Percentiles rank a stretch among this genome's conserved stretches.
These are phyloP conservation scores for Cryptosporidium meleagridis DNA, from an alignment of 169 alveolate genomes.

Conservation along the genomic window DNA sequence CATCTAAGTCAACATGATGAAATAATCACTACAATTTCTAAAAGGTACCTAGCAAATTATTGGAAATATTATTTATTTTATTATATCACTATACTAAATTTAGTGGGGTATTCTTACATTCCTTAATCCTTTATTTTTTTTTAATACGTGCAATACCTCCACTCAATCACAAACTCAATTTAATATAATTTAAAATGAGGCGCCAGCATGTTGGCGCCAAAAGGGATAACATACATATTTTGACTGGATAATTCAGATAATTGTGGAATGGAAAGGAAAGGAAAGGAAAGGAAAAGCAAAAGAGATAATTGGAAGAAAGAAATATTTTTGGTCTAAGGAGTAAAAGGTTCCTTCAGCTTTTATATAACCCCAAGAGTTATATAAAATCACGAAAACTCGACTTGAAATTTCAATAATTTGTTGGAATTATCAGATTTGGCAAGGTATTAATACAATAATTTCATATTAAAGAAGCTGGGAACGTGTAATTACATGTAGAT, in stretches of 20 bases:
- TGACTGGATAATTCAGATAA: slow-evolving; percentile 6
- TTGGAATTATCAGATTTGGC: neutral
- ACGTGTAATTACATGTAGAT: too few relatives aligned
- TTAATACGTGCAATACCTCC: neutral
- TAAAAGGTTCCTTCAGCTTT: neutral
- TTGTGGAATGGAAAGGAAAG: neutral
- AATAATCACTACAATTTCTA: too few relatives aligned
- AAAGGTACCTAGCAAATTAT: neutral
- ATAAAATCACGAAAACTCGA: neutral
- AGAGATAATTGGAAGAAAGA: neutral
- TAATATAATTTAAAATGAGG: neutral
- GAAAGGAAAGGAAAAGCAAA: neutral
- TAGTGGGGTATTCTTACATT: neutral
- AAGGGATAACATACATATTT: neutral
- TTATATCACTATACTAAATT: too few relatives aligned
- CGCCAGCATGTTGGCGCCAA: neutral
- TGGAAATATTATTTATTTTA: too few relatives aligned
- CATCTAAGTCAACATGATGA: neutral
- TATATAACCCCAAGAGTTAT: neutral
- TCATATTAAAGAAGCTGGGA: neutral
- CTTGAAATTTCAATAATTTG: neutral
- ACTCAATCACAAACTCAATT: neutral
- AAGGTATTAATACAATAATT: neutral
- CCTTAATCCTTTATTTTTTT: neutral
- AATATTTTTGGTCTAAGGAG: neutral